Evolutionary conservation across 306 rosid genomes (phyloP).

Genomic region (Hippophae tibetana): DNA sequence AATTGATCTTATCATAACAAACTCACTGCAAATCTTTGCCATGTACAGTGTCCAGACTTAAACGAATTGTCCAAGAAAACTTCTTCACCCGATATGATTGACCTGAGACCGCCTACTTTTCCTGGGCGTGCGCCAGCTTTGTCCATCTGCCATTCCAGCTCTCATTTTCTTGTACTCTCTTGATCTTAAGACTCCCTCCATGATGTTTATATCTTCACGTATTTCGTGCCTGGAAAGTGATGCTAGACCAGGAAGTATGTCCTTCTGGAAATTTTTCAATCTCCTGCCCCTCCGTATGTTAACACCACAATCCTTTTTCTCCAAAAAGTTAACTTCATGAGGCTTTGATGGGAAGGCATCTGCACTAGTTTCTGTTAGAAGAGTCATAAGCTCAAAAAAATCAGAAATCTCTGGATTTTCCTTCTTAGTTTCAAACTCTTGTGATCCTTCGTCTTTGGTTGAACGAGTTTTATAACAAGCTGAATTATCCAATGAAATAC

Average conservation of each 20-base stretch:
- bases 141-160: conserved; percentile 25
- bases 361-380: conserved; percentile 28
- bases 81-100: conserved; percentile 20
- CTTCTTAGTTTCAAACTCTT: conserved; percentile 14
- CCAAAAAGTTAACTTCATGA: conserved; percentile 16
- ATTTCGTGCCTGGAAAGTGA: conserved; percentile 53
- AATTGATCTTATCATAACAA: not conserved
- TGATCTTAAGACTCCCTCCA: conserved; percentile 48
- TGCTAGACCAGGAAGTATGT: conserved; percentile 53
- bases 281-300: conserved; percentile 51
- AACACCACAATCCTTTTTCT: conserved; percentile 22
- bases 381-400: conserved; percentile 38
- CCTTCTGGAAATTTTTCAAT: conserved; percentile 50
- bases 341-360: conserved; percentile 33
- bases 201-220: conserved; percentile 44
- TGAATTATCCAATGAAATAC: conserved; percentile 28
- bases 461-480: conserved; percentile 18
- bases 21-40: not conserved
- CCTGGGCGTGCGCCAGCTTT: conserved; percentile 33
- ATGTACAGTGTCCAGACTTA: conserved; percentile 2
- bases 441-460: conserved; percentile 9
- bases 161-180: conserved; percentile 43
- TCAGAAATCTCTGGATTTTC: conserved; percentile 31
- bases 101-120: conserved; percentile 38
- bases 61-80: conserved; percentile 10